phyloP scores from a whole-genome alignment of 805 yeast species.

The Starmerella roubikii region DNA sequence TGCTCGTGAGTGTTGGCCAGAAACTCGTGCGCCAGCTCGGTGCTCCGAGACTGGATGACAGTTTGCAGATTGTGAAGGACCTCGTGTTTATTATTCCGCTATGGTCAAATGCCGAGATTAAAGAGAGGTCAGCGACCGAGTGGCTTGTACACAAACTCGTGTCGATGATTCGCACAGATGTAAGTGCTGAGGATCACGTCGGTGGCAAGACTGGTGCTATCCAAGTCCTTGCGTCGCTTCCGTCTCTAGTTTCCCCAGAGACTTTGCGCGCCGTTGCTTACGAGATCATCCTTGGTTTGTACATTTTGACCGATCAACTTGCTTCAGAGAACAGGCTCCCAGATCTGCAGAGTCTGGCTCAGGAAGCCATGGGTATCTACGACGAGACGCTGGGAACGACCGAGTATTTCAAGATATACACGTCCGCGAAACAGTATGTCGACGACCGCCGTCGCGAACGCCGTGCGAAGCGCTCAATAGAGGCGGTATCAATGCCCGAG shows the following conservation, averaged over 20 bases:
- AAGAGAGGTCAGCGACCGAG: conserved; percentile 28
- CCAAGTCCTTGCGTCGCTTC: conserved; percentile 53
- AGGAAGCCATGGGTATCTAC: conserved; percentile 55
- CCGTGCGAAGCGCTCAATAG: conserved; percentile 56
- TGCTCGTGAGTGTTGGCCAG: conserved; percentile 51
- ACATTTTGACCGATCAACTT: conserved; percentile 27
- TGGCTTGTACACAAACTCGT: conserved; percentile 55
- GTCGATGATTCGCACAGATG: conserved; percentile 44
- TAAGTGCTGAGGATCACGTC: conserved; percentile 33
- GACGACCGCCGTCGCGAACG: conserved; percentile 58
- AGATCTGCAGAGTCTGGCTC: conserved; percentile 40
- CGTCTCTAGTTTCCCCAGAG: conserved; percentile 36
- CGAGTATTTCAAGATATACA: conserved; percentile 46
- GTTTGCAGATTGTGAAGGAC: conserved; percentile 51
- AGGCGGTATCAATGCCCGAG: conserved; percentile 69
- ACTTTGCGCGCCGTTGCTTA: conserved; percentile 34
- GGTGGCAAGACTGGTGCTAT: conserved; percentile 55
- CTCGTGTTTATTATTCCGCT: conserved; percentile 43
- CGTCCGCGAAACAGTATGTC: conserved; percentile 50
- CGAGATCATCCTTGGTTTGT: conserved; percentile 42
- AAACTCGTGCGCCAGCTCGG: conserved; percentile 64
- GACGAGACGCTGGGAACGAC: conserved; percentile 60
- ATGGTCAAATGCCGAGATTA: conserved; percentile 33
- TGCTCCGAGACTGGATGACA: conserved; percentile 61
- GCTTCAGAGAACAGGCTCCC: conserved; percentile 29